Evolutionary conservation across 73 alveolate genomes (phyloP), one percentile per base, ranked within the genome.

Genomic region (Paramecium biaurelia): DNA sequence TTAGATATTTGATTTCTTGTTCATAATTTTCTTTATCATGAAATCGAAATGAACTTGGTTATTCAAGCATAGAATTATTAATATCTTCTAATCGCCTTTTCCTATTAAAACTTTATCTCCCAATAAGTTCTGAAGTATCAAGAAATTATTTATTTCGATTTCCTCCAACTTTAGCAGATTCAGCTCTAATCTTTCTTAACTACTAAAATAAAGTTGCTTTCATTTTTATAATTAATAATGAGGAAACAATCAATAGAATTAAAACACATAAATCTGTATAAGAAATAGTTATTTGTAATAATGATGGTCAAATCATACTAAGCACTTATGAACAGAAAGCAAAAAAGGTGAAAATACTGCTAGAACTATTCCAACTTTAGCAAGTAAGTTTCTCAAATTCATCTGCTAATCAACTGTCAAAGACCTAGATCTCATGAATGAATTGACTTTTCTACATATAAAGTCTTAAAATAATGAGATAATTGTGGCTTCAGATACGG

Each of bases 401-500:
- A 42, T 23, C 15, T 43, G 14, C 28, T 92, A 85, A 92, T 92
- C 95, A 38, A 93, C 95, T 6, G 93, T 93, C 23, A 92, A 86
- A 93, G 95, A 93, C 42, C 76, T 93, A 18, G 96, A 93, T 85
- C 70, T 37, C 12, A 76, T 26, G 42, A 93, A 93, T 79, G 95
- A 93, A 35, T 92, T 93, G 42, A 94, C 92, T 15, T 93, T 93
- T 82, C 47, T 93, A 56, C 57, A 95, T n/a, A 92, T 93, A 5
- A 72, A 89, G 34, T 89, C 95, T 26, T 82, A 89, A 92, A 92
- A 92, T 34, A 70, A 93, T 45, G 96, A 93, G 76, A 93, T 92
- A 15, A 93, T 93, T 95, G 94, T 93, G 1, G 96, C 96, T 28
- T 93, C 95, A 28, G 96, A 93, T 67, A 86, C 79, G 49, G 96